Percentiles rank a stretch among this genome's conserved stretches.
phyloP scores from a whole-genome alignment of 495 filamentous ascomycete genomes.

The Ascobolus immersus region DNA sequence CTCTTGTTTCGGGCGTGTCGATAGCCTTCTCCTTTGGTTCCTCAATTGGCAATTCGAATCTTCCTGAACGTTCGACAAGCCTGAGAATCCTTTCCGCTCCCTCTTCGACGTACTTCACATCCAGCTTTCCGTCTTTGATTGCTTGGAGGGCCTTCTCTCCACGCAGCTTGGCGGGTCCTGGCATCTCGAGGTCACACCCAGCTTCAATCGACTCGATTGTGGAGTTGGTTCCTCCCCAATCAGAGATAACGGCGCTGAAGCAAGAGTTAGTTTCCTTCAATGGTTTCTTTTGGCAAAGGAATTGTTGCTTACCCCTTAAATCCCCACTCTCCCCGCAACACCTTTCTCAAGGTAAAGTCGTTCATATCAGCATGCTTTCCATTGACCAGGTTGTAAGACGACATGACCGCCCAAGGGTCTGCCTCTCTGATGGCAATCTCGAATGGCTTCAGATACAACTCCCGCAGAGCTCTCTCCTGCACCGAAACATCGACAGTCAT shows the following conservation, averaged over 20 bases:
- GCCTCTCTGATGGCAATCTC: slow-evolving; percentile 60
- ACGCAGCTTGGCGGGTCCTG: slow-evolving; percentile 43
- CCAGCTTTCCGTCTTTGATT: slow-evolving; percentile 33
- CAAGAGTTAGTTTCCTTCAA: not conserved
- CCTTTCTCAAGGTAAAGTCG: slow-evolving; percentile 36
- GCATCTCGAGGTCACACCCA: slow-evolving; percentile 59
- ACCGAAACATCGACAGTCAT: slow-evolving; percentile 46
- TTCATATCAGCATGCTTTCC: slow-evolving; percentile 57
- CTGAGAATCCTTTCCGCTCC: slow-evolving; percentile 38
- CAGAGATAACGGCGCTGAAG: slow-evolving; percentile 40
- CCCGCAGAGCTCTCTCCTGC: slow-evolving; percentile 45
- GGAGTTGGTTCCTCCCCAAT: slow-evolving; percentile 50
- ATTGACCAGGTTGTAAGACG: slow-evolving; percentile 65
- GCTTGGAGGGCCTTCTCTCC: slow-evolving; percentile 37
- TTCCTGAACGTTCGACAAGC: slow-evolving; percentile 31
- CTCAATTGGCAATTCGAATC: slow-evolving; percentile 22
- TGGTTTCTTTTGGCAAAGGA: not conserved
- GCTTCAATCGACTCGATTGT: slow-evolving; percentile 43
- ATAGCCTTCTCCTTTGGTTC: slow-evolving; percentile 35
- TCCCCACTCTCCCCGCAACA: slow-evolving; percentile 52
- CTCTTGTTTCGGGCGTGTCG: slow-evolving; percentile 37
- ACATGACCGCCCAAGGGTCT: slow-evolving; percentile 56
- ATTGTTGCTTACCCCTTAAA: slow-evolving; percentile 33
- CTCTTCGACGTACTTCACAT: slow-evolving; percentile 10
- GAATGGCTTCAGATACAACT: slow-evolving; percentile 63